phyloP scores from a whole-genome alignment of 768 basidiomycete genomes.

The Hygrophoropsis aurantiaca region DNA sequence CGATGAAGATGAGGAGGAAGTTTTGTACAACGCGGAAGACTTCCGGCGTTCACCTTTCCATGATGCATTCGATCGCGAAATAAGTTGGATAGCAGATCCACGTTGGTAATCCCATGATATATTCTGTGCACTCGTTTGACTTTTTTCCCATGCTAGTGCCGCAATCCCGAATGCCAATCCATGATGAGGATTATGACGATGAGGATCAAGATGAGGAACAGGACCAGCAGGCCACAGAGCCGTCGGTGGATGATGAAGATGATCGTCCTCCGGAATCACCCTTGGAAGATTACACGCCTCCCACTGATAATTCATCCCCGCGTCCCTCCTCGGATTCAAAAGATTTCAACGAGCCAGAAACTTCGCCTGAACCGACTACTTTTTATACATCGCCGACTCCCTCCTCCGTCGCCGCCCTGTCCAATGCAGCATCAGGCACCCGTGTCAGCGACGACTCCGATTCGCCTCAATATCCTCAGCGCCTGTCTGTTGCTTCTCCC shows the following conservation, averaged over 20 bases:
- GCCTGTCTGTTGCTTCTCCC: conserved; percentile 62
- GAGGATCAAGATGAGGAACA: conserved; percentile 40
- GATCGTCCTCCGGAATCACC: conserved; percentile 54
- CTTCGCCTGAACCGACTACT: conserved; percentile 49
- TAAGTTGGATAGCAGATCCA: conserved; percentile 77
- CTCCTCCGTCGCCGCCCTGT: conserved; percentile 45
- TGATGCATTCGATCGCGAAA: conserved; percentile 50
- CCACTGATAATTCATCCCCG: conserved; percentile 53
- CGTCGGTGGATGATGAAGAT: conserved; percentile 41
- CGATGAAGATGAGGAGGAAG: conserved; percentile 68
- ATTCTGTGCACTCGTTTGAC: conserved; percentile 5
- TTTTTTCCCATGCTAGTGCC: conserved; percentile 40
- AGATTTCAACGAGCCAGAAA: conserved; percentile 62
- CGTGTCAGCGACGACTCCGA: conserved; percentile 46
- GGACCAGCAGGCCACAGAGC: conserved; percentile 30
- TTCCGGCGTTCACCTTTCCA: conserved; percentile 52
- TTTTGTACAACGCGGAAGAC: conserved; percentile 61
- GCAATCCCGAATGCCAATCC: conserved; percentile 63
- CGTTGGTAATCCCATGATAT: conserved; percentile 42
- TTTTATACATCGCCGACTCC: conserved; percentile 48
- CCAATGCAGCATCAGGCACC: conserved; percentile 39
- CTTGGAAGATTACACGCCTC: conserved; percentile 43
- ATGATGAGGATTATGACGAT: conserved; percentile 52
- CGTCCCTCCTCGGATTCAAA: conserved; percentile 60
- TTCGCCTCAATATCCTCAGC: conserved; percentile 53